A percentile compares a stretch with the other conserved stretches of the same genome.
Evolutionary conservation across 164 flowering plant species (phyloP).

Genomic region (Taxillus chinensis): DNA sequence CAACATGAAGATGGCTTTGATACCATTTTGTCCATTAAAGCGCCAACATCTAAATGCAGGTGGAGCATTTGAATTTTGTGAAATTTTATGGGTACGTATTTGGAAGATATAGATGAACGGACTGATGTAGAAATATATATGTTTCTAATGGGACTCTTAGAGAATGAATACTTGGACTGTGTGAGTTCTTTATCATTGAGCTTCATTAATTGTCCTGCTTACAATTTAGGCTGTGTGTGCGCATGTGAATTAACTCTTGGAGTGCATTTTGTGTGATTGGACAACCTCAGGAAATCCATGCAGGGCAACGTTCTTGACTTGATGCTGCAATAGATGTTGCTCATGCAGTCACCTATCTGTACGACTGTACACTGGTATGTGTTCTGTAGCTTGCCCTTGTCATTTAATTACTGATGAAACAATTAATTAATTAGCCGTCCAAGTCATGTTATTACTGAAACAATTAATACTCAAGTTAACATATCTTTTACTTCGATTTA

Average conservation of each 20-base stretch:
- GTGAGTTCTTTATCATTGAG: slow-evolving; percentile 32
- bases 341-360: slow-evolving; percentile 95
- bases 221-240: no score
- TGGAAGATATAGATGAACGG: slow-evolving; percentile 71
- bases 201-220: no score
- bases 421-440: no score
- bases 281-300: slow-evolving; percentile 33
- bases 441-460: no score
- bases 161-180: slow-evolving; percentile 91
- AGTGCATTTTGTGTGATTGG: background rate
- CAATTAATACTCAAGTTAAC: no score
- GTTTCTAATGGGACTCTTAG: slow-evolving; percentile 92
- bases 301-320: slow-evolving; percentile 60
- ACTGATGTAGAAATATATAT: slow-evolving; percentile 69
- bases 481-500: no score
- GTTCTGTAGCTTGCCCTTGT: background rate
- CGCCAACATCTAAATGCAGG: no score
- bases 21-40: no score
- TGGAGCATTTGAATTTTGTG: slow-evolving; percentile 85
- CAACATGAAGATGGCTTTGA: no score
- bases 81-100: slow-evolving; percentile 45
- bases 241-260: background rate
- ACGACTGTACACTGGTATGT: slow-evolving; percentile 79
- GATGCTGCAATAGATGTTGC: slow-evolving; percentile 82
- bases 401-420: background rate